Evolutionary conservation across 2,329 filamentous ascomycete species (phyloP).

Genomic region (Paradendryphiella salina): DNA sequence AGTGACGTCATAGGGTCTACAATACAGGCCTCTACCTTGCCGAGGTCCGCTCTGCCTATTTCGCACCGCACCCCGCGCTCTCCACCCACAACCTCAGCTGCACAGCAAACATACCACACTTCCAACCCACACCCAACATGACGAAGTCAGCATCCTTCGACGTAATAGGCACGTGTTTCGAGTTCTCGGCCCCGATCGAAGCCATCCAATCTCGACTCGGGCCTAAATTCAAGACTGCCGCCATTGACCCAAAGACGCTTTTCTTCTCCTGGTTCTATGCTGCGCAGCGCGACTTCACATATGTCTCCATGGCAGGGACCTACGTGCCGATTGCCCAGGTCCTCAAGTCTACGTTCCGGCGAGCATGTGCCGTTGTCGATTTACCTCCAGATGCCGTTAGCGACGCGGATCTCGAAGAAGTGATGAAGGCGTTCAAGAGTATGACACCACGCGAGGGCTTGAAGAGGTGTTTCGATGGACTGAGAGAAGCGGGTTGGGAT

Average conservation of each 20-base stretch:
- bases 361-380: constrained; percentile 26
- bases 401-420: constrained; percentile 21
- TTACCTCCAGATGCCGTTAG: constrained; percentile 21
- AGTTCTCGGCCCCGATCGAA: constrained; percentile 23
- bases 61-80: neutral
- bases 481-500: constrained; percentile 25
- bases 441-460: constrained; percentile 27
- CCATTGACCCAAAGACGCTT: constrained; percentile 26
- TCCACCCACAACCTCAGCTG: neutral
- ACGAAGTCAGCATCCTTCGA: constrained; percentile 31
- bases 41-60: neutral
- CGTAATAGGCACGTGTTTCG: constrained; percentile 34
- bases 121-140: constrained; percentile 5
- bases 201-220: constrained; percentile 24
- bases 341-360: constrained; percentile 24
- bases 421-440: constrained; percentile 30
- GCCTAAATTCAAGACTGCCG: constrained; percentile 15
- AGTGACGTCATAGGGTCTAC: constrained; percentile 12
- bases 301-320: constrained; percentile 19
- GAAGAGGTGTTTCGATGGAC: constrained; percentile 28
- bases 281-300: constrained; percentile 35
- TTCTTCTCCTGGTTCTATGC: constrained; percentile 38
- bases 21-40: neutral
- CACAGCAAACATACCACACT: neutral
- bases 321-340: constrained; percentile 32